Evolutionary conservation across 805 yeast species (phyloP), one percentile per base, ranked within the genome.

Genomic region (Suhomyces xylopsoci): DNA sequence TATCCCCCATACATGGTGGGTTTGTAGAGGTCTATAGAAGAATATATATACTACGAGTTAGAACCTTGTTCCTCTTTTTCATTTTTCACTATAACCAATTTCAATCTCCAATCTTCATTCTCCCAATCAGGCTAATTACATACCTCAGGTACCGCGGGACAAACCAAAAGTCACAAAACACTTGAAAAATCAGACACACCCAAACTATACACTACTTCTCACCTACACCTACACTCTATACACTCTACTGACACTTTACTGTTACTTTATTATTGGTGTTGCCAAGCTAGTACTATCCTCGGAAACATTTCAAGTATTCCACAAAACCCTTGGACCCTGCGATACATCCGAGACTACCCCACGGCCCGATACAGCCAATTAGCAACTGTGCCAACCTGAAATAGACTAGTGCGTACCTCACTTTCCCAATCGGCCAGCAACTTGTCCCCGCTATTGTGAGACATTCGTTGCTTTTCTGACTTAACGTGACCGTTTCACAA

Each of bases 401-500:
- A 38, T 19, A 38, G 42, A 7, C 3, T 6, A 8, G 24, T 38
- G 12, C n/a, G 7, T 5, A 5, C 42, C 42, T 17, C 20, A 38
- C 7, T 17, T 36, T 38, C 42, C 24, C 24, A 38, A 38, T 38
- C 9, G 42, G 42, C 17, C 22, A 38, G 24, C 24, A 17, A 17
- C 17, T 19, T 17, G 20, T 36, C 41, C 41, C 41, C 41, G 20
- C 20, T 17, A 38, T 38, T 38, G 42, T 38, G 14, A 38, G 24
- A 38, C 42, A 38, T 19, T 38, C 17, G 42, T 38, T 38, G 20
- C 42, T 38, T 38, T 38, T 38, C 42, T 38, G 42, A 24, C 42
- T 19, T 15, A 44, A 45, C 48, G 48, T 45, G 48, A 28, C 34
- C 22, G n/a, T 40, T 41, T n/a, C 17, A 12, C 34, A 47, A 47